A percentile compares a stretch with the other conserved stretches of the same genome.
phyloP scores from a whole-genome alignment of 2,329 filamentous ascomycete species.

The Nannizziopsis arthrosporioides region DNA sequence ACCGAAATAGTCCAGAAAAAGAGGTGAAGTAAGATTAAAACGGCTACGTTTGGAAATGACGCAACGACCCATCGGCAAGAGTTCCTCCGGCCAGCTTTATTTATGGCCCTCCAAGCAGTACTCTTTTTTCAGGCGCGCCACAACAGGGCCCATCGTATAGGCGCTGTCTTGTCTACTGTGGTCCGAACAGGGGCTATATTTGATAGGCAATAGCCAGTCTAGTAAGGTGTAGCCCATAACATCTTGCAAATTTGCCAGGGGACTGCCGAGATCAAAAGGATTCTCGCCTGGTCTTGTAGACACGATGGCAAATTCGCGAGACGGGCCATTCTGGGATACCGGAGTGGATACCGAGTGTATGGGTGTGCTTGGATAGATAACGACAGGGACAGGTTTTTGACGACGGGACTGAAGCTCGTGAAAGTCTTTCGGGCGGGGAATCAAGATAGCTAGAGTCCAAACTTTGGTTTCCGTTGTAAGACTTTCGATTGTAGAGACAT shows the following conservation, averaged over 20 bases:
- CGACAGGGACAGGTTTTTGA: slow-evolving; percentile 14
- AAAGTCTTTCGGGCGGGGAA: slow-evolving; percentile 41
- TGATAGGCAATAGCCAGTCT: slow-evolving; percentile 74
- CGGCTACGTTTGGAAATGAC: background rate
- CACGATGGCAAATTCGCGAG: slow-evolving; percentile 67
- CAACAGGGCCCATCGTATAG: slow-evolving; percentile 53
- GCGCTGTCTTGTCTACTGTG: slow-evolving; percentile 56
- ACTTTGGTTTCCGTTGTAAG: slow-evolving; percentile 50
- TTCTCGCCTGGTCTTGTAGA: slow-evolving; percentile 64
- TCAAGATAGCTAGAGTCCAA: slow-evolving; percentile 62
- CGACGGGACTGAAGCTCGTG: slow-evolving; percentile 27
- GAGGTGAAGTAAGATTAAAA: no score
- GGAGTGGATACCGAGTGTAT: background rate
- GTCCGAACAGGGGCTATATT: slow-evolving; percentile 59
- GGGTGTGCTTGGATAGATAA: slow-evolving; percentile 8
- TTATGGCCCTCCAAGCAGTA: slow-evolving; percentile 24
- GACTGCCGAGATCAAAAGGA: slow-evolving; percentile 64
- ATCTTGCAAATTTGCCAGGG: slow-evolving; percentile 57
- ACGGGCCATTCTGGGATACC: slow-evolving; percentile 17
- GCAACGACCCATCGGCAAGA: background rate
- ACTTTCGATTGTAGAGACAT: slow-evolving; percentile 76
- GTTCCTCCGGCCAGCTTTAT: background rate
- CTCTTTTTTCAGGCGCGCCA: slow-evolving; percentile 44
- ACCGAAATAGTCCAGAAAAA: no score
- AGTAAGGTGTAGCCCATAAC: slow-evolving; percentile 62